Conservation (phyloP, 2,329 filamentous ascomycete species). For the Colletotrichum aenigma region DNA sequence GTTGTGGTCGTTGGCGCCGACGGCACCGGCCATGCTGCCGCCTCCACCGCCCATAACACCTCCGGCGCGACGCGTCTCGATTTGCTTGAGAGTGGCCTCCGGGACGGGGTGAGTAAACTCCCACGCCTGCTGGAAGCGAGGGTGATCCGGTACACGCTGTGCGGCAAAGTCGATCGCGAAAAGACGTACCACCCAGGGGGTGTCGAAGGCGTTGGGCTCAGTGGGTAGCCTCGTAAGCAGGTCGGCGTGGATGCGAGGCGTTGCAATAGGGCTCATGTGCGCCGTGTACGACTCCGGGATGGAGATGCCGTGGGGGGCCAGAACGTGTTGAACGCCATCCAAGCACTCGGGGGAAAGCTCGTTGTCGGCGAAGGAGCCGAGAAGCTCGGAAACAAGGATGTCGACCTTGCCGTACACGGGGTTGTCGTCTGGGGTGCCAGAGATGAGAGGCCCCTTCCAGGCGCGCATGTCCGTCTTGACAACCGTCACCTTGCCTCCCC, state of each 20-base stretch:
- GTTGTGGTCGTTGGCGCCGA: conserved; percentile 91
- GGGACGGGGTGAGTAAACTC: conserved; percentile 80
- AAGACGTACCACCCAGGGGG: conserved; percentile 92
- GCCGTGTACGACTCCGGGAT: conserved; percentile 95
- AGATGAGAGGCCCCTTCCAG: conserved; percentile 81
- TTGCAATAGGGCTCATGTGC: conserved; percentile 88
- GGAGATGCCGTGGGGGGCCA: conserved; percentile 84
- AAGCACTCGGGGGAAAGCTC: conserved; percentile 96
- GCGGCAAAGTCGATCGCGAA: conserved; percentile 87
- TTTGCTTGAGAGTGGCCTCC: conserved; percentile 56
- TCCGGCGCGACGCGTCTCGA: conserved; percentile 64
- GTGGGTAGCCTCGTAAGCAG: conserved; percentile 65
- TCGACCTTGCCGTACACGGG: conserved; percentile 74
- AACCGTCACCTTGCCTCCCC: conserved; percentile 80
- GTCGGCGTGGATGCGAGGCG: conserved; percentile 84
- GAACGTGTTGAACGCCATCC: conserved; percentile 90
- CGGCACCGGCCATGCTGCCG: conserved; percentile 75
- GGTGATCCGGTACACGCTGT: conserved; percentile 55
- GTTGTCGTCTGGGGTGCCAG: conserved; percentile 43
- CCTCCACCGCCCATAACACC: conserved; percentile 70
- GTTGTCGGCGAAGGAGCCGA: conserved; percentile 96
- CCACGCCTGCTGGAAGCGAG: conserved; percentile 78
- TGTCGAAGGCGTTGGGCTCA: conserved; percentile 80
- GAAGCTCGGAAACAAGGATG: conserved; percentile 90
- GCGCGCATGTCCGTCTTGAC: conserved; percentile 97